Base-by-base conservation (phyloP, 2,329 filamentous ascomycete species). In the Samsoniella hepiali region DNA sequence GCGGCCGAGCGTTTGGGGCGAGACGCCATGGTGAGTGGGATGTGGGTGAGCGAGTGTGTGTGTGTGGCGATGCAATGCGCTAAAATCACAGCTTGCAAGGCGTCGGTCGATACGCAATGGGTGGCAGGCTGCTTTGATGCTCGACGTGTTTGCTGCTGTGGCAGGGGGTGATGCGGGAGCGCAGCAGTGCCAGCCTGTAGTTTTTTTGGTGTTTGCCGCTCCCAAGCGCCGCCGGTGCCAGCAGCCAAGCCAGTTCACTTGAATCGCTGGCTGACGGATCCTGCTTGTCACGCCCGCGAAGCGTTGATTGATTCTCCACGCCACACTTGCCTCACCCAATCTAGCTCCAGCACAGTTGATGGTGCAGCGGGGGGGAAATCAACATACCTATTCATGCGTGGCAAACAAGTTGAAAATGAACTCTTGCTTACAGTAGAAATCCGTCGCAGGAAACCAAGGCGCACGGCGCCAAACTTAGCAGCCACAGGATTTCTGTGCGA, bases 1-100 rank as follows among this genome's bases (percentile, higher is more conserved):
- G 78, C 78, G 34, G 78, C 78, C 29, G 77, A 78, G 50, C 78
- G 76, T 58, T 78, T 80, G 49, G 82, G 82, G 64, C 82, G 79
- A 38, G 78, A 76, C 53, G 79, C 68, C 81, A 84, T 84, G 65
- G 64, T 69, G 62, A 61, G 61, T 58, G 67, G 66, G 66, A 10
- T 56, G 58, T 32, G 45, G 38, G 27, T 40, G 44, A 40, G 34
- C 29, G 58, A 29, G 53, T 40, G 42, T 9, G 49, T 51, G n/a
- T 13, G 34, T 15, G 11, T 17, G 27, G 27, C 29, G 47, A 40
- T 22, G 34, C 13, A 49, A 38, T 59, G 57, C 32, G 45, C 57
- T 59, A 59, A 59, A 59, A 22, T 50, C 31, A 38, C 56, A 49
- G 34, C 34, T 32, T 15, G 49, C 27, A 42, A 22, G 58, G 17